phyloP scores from a whole-genome alignment of 345 rosid genomes.

The Camelina neglecta region DNA sequence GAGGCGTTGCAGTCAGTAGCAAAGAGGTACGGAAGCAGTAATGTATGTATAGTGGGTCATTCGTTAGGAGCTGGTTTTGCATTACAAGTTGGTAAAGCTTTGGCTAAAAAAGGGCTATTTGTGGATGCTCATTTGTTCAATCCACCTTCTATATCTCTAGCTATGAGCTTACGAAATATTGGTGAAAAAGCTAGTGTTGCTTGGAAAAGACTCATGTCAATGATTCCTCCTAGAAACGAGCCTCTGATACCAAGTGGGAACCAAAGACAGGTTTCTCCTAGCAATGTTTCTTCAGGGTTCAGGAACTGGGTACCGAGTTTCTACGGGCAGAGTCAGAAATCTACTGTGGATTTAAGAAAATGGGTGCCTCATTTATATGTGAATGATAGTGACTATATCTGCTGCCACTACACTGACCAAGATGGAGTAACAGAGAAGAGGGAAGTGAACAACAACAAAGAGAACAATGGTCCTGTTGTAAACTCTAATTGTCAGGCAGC shows the following conservation, averaged over 20 bases:
- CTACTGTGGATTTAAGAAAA: constrained; percentile 55
- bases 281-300: constrained; percentile 51
- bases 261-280: constrained; percentile 38
- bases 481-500: constrained; percentile 53
- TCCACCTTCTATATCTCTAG: constrained; percentile 87
- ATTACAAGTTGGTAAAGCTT: constrained; percentile 90
- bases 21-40: constrained; percentile 74
- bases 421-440: constrained; percentile 49
- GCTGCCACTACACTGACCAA: constrained; percentile 74
- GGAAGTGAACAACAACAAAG: constrained; percentile 41
- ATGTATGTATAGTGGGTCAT: constrained; percentile 88
- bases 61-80: constrained; percentile 98
- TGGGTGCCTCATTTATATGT: constrained; percentile 94
- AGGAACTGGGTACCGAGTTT: constrained; percentile 66
- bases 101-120: constrained; percentile 78
- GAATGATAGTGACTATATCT: constrained; percentile 88
- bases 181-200: constrained; percentile 80
- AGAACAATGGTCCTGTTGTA: constrained; percentile 48
- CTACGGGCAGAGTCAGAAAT: constrained; percentile 54
- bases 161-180: constrained; percentile 87
- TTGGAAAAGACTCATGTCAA: constrained; percentile 79
- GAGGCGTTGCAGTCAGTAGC: constrained; percentile 70
- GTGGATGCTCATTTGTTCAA: constrained; percentile 95
- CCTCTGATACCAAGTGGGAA: constrained; percentile 6
- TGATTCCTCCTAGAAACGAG: constrained; percentile 66